Conservation (phyloP, 208 protist species). For the Crithidia sp. region DNA sequence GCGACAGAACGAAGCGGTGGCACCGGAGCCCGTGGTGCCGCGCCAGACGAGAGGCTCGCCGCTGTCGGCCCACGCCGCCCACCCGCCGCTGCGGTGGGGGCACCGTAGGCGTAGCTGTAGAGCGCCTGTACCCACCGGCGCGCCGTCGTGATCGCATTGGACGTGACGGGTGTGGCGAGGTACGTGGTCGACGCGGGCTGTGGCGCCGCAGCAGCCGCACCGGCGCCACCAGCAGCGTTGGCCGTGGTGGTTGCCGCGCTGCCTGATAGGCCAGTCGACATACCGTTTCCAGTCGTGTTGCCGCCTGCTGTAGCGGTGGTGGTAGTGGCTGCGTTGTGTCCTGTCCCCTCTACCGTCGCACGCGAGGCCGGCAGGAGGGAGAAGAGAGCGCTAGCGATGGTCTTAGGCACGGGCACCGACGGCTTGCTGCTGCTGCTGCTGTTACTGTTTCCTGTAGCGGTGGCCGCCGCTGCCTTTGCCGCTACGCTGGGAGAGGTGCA, state of each 20-base stretch:
- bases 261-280: no score
- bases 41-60: neutral
- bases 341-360: neutral
- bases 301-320: neutral
- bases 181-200: conserved; percentile 24
- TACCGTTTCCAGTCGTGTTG: neutral
- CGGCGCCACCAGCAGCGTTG: neutral
- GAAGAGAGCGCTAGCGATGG: conserved; percentile 34
- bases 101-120: conserved; percentile 65
- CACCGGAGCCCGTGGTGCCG: neutral
- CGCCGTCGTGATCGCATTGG: conserved; percentile 45
- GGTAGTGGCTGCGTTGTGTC: no score
- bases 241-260: neutral
- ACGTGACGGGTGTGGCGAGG: conserved; percentile 53
- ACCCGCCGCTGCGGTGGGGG: conserved; percentile 1
- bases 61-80: conserved; percentile 1
- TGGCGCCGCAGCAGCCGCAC: neutral
- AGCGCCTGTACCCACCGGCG: conserved; percentile 50
- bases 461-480: neutral
- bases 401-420: conserved; percentile 13
- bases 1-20: neutral
- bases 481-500: neutral
- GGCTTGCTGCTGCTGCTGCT: conserved; percentile 17
- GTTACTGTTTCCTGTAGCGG: neutral
- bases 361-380: conserved; percentile 25